These are phyloP conservation scores for Penicillium turbatum DNA, from an alignment of 495 filamentous ascomycete species.

Conservation along the genomic window DNA sequence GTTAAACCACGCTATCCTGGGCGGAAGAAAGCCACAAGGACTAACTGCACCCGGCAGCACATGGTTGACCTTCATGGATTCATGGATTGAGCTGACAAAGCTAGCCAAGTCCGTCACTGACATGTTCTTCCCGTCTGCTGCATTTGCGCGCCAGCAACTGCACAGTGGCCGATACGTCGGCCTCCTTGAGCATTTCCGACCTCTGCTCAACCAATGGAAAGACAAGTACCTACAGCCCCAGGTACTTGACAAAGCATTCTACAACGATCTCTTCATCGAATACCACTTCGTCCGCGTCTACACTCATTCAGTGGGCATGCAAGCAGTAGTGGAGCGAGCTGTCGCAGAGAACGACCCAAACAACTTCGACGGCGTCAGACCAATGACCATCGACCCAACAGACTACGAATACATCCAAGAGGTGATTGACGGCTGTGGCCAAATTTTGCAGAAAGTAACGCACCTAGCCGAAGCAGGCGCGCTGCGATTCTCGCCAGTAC, in stretches of 20 bases:
- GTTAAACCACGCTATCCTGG: constrained; percentile 39
- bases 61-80: constrained; percentile 47
- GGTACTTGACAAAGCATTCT: constrained; percentile 38
- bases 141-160: constrained; percentile 48
- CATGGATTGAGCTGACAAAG: constrained; percentile 52
- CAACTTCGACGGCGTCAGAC: constrained; percentile 35
- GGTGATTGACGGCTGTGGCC: constrained; percentile 50
- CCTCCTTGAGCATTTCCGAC: constrained; percentile 50
- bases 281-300: constrained; percentile 53
- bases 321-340: constrained; percentile 47
- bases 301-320: constrained; percentile 53
- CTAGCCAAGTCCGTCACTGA: constrained; percentile 50
- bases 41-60: constrained; percentile 31
- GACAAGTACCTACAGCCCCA: constrained; percentile 43
- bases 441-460: constrained; percentile 46
- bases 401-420: constrained; percentile 56
- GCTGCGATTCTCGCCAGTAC: constrained; percentile 48
- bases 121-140: constrained; percentile 50
- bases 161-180: constrained; percentile 52
- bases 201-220: constrained; percentile 49
- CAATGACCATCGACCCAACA: constrained; percentile 48
- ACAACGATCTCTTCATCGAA: constrained; percentile 47
- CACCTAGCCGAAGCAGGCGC: constrained; percentile 40
- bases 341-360: constrained; percentile 40
- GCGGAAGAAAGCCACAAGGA: constrained; percentile 29